Evolutionary conservation across 768 basidiomycete genomes (phyloP), one percentile per base, ranked within the genome.

Genomic region (Podaxis sp.): DNA sequence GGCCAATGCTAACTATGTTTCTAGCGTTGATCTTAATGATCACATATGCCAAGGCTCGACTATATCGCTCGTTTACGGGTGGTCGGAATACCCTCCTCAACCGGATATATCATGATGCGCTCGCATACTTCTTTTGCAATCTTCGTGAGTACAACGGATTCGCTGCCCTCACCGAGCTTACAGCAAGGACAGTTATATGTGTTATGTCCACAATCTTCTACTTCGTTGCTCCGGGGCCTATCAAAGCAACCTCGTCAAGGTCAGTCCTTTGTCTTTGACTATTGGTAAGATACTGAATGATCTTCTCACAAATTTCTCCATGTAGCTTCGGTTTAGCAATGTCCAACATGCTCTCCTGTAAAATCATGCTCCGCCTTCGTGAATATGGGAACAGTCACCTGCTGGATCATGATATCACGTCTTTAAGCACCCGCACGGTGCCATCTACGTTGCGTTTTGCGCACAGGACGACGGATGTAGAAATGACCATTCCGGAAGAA

Each of bases 301-400:
- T 8, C 13, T 44, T 42, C 53, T 7, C 17, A 33, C 12, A 26
- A 12, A 12, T 22, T 8, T 28, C 4, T 40, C 11, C 39, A 2
- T 24, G 6, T 30, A 59, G 57, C 8, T 38, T 33, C 17, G 51
- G 59, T 9, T 9, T 28, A 24, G 48, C 39, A 2, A 39, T 60
- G 49, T 52, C 52, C 49, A 60, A 36, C 30, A 60, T 60, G 1
- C 58, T 59, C 7, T 59, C 58, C 4, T 59, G 58, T 33, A 59
- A 52, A 24, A 30, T 59, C 33, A 59, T 59, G 49, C 58, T 59
- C 33, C 48, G 38, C 51, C 58, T 59, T 36, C 58, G 58, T 11
- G 58, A 52, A 17, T 36, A 39, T 28, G 58, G 58, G 26, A 59
- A 59, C 46, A 59, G 58, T 26, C 38, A 51, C 13, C 12, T 52